Evolutionary conservation across 805 yeast genomes (phyloP).

Genomic region (Kluyveromyces dobzhanskii): DNA sequence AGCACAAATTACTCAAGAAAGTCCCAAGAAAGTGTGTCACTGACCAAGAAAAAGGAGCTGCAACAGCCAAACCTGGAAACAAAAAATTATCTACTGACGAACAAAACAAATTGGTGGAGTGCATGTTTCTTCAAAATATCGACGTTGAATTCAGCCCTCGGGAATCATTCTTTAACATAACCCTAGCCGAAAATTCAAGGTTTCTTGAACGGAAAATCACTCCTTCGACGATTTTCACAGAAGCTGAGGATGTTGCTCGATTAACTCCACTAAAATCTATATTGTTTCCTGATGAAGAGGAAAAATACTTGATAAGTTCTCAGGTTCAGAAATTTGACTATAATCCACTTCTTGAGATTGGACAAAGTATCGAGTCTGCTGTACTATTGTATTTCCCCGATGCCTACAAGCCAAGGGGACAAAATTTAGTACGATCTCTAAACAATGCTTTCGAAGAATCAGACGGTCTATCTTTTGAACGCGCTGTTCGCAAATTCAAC

Average conservation of each 20-base stretch:
- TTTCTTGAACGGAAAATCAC: not conserved
- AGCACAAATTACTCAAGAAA: too few species aligned
- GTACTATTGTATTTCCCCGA: constrained; percentile 19
- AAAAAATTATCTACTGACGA: too few species aligned
- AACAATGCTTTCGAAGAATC: constrained; percentile 20
- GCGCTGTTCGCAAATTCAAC: constrained; percentile 38
- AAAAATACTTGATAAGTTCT: constrained; percentile 22
- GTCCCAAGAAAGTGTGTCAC: too few species aligned
- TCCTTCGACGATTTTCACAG: not conserved
- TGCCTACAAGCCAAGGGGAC: constrained; percentile 6
- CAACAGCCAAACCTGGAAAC: too few species aligned
- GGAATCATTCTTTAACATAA: not conserved
- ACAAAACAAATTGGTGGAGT: too few species aligned
- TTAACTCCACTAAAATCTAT: constrained; percentile 7
- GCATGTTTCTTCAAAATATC: not conserved
- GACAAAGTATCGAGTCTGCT: constrained; percentile 24
- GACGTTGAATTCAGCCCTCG: not conserved
- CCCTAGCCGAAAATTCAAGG: not conserved
- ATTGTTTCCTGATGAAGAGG: constrained; percentile 17
- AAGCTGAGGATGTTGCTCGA: not conserved
- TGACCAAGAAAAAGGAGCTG: too few species aligned
- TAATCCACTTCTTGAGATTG: constrained; percentile 29
- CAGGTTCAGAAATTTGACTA: constrained; percentile 8
- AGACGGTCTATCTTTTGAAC: constrained; percentile 25
- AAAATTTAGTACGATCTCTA: constrained; percentile 13